Evolutionary conservation across 768 basidiomycete genomes (phyloP), one percentile per base, ranked within the genome.

Genomic region (Hygrophoropsis aurantiaca): DNA sequence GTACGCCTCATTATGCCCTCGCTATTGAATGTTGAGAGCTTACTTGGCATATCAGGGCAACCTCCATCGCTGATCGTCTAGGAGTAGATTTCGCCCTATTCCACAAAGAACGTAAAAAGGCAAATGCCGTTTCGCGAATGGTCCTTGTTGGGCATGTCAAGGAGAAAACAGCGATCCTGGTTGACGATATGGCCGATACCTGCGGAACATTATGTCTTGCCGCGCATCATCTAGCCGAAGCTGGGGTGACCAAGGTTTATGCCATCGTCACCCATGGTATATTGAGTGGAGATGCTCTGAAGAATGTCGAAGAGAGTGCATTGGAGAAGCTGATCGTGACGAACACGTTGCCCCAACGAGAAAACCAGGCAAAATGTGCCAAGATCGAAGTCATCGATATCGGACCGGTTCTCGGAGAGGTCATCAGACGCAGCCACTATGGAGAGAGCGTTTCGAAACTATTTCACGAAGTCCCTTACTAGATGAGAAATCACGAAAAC

Each of bases 111-210:
- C 88, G 95, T 51, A 94, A 94, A 74, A 94, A 91, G 71, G 91
- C 91, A 24, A 95, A 94, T 67, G 87, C 92, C 53, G 91, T 95
- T 6, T 93, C 91, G 50, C 83, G 93, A 46, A 94, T 94, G 93
- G 81, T 94, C 46, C 82, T 99, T 42, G 95, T 99, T 37, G 97
- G 97, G 1, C 85, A 92, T 59, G 94, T 94, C 52, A 84, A 81
- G 62, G 93, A 85, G 63, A 94, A 97, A 73, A 78, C 84, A 35
- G 97, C 94, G 44, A 94, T 99, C 48, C 75, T 99, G 23, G 89
- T 98, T 37, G 97, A 98, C 74, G 97, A 99, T 74, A 97, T 99
- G 93, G 92, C 93, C 24, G 92, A 95, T 68, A 95, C 93, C 35
- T 95, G 92, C 58, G 92, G 92, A 44, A 99, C 97, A 49, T 80